A percentile compares a stretch with the other conserved stretches of the same genome.
Conservation (phyloP, 2,329 filamentous ascomycete genomes). For the Aspergillus tanneri region DNA sequence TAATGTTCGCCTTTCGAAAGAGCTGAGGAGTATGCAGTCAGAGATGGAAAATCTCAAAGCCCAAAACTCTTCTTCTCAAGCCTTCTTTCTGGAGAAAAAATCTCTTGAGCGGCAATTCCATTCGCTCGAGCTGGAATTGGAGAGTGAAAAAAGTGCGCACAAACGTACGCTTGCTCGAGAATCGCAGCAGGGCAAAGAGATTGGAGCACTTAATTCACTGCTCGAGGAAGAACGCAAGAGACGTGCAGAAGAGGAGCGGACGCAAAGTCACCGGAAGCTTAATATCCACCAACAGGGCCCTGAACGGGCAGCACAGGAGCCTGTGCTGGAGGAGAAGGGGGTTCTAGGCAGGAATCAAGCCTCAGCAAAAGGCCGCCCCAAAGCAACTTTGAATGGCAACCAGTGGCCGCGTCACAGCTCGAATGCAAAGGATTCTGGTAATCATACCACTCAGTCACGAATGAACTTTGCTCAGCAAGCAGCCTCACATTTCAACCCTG, state of each 20-base stretch:
- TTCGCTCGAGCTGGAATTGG: constrained; percentile 75
- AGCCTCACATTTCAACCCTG: constrained; percentile 39
- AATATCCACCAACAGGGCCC: constrained; percentile 56
- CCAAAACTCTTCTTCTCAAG: constrained; percentile 62
- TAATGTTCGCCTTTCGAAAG: constrained; percentile 61
- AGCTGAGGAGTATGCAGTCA: constrained; percentile 58
- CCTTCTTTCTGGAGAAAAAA: constrained; percentile 73
- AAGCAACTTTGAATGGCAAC: constrained; percentile 58
- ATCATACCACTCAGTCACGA: constrained; percentile 40
- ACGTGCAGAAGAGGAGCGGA: constrained; percentile 52
- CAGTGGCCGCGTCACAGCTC: constrained; percentile 42
- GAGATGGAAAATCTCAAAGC: constrained; percentile 63
- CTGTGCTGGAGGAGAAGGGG: constrained; percentile 68
- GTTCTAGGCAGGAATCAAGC: constrained; percentile 69
- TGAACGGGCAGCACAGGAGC: constrained; percentile 62
- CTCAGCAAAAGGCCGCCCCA: constrained; percentile 69
- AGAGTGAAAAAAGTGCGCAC: constrained; percentile 72
- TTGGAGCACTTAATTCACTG: constrained; percentile 41
- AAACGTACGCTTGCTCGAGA: constrained; percentile 54
- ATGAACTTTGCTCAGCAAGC: constrained; percentile 36
- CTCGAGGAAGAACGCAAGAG: constrained; percentile 52
- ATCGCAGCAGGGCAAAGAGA: constrained; percentile 41
- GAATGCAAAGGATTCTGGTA: constrained; percentile 27
- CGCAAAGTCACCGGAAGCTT: constrained; percentile 49
- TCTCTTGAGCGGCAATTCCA: constrained; percentile 74